phyloP scores from a whole-genome alignment of 805 yeast species.

The Ogataea pini region DNA sequence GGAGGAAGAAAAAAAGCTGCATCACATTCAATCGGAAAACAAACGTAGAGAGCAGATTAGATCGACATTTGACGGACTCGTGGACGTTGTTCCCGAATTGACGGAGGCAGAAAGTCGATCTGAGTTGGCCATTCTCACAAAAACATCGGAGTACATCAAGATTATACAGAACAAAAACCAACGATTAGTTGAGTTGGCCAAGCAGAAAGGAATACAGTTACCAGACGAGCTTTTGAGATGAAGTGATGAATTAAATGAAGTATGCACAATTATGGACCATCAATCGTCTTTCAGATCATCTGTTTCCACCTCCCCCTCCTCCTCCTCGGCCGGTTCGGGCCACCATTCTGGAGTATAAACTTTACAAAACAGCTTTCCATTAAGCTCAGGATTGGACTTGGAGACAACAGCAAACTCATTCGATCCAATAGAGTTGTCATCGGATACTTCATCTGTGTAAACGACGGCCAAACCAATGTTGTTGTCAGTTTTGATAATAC shows the following conservation, averaged over 20 bases:
- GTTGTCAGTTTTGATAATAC: constrained; percentile 54
- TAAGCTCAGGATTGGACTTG: constrained; percentile 20
- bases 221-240: constrained; percentile 38
- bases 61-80: constrained; percentile 75
- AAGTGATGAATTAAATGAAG: not conserved
- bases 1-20: constrained; percentile 36
- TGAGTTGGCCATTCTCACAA: constrained; percentile 71
- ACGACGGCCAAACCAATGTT: constrained; percentile 69
- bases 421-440: constrained; percentile 23
- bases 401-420: constrained; percentile 25
- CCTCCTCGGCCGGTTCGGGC: constrained; percentile 46
- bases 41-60: constrained; percentile 84
- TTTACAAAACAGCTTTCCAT: constrained; percentile 42
- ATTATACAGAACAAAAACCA: constrained; percentile 52
- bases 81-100: constrained; percentile 72
- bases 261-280: not conserved
- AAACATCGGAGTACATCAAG: constrained; percentile 52
- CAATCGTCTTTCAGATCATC: constrained; percentile 7
- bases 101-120: constrained; percentile 72
- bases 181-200: constrained; percentile 43
- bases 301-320: constrained; percentile 12
- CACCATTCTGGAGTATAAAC: constrained; percentile 75
- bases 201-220: constrained; percentile 37
- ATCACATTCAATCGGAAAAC: constrained; percentile 61
- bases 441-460: constrained; percentile 38